These are phyloP conservation scores for Debaryomyces subglobosus DNA, from an alignment of 1,139 yeast species.

Conservation along the genomic window DNA sequence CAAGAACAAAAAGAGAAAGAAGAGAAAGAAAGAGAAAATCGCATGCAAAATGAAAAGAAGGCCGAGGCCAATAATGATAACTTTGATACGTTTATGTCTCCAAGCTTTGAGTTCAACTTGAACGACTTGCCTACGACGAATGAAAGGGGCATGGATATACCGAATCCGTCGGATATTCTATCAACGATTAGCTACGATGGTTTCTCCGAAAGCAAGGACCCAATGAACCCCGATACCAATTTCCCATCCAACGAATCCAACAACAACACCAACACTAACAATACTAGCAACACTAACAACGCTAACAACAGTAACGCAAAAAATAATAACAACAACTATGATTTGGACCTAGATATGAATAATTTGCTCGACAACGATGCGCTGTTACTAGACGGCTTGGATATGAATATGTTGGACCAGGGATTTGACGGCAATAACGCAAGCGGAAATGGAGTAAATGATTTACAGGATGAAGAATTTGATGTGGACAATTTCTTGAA, in stretches of 20 bases:
- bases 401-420: slow-evolving; percentile 46
- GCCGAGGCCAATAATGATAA: slow-evolving; percentile 12
- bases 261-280: slow-evolving; percentile 8
- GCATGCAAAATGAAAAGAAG: slow-evolving; percentile 14
- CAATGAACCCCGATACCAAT: slow-evolving; percentile 4
- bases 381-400: slow-evolving; percentile 47
- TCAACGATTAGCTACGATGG: slow-evolving; percentile 35
- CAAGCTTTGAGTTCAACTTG: slow-evolving; percentile 15
- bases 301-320: slow-evolving; percentile 8
- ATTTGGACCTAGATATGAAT: slow-evolving; percentile 43
- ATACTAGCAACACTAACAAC: no score
- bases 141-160: slow-evolving; percentile 26
- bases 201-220: slow-evolving; percentile 9
- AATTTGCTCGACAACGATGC: slow-evolving; percentile 46
- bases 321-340: slow-evolving; percentile 12
- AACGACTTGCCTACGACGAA: slow-evolving; percentile 12
- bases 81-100: slow-evolving; percentile 14
- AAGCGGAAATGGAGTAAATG: slow-evolving; percentile 25
- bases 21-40: slow-evolving; percentile 17
- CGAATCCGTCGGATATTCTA: slow-evolving; percentile 44
- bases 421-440: slow-evolving; percentile 28
- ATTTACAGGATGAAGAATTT: slow-evolving; percentile 36
- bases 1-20: slow-evolving; percentile 23
- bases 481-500: slow-evolving; percentile 52
- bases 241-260: slow-evolving; percentile 15